A percentile compares a stretch with the other conserved stretches of the same genome.
Conservation (phyloP, 306 rosid genomes). For the Vigna mungo region DNA sequence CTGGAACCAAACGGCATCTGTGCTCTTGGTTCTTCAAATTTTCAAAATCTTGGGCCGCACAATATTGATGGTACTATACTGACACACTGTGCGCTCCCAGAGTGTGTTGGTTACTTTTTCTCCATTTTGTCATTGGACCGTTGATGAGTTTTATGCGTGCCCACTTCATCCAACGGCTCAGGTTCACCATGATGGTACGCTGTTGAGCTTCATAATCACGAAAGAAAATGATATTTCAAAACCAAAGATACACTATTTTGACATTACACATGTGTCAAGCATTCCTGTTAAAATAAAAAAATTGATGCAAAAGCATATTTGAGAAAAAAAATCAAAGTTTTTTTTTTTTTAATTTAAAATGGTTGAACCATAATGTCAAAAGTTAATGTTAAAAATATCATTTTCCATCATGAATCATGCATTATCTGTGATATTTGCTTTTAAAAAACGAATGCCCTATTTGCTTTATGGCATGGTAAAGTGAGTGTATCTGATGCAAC, state of each 20-base stretch:
- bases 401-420: neutral
- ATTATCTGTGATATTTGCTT: neutral
- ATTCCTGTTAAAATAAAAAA: too few relatives aligned
- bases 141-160: constrained; percentile 34
- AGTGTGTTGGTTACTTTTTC: constrained; percentile 11
- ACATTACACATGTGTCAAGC: too few relatives aligned
- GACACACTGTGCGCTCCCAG: constrained; percentile 21
- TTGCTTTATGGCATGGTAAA: constrained; percentile 39
- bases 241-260: too few relatives aligned
- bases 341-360: too few relatives aligned
- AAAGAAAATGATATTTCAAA: too few relatives aligned
- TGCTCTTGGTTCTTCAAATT: neutral
- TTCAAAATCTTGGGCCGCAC: constrained; percentile 46
- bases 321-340: too few relatives aligned
- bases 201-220: neutral
- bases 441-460: neutral
- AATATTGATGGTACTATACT: constrained; percentile 20
- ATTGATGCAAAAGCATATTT: too few relatives aligned
- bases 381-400: too few relatives aligned
- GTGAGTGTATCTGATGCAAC: constrained; percentile 33
- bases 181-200: neutral
- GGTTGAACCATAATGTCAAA: too few relatives aligned
- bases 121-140: constrained; percentile 23
- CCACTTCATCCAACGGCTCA: constrained; percentile 41
- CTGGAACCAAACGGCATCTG: neutral